Evolutionary conservation across 768 basidiomycete genomes (phyloP), one percentile per base, ranked within the genome.

Genomic region (Tulasnella sp.): DNA sequence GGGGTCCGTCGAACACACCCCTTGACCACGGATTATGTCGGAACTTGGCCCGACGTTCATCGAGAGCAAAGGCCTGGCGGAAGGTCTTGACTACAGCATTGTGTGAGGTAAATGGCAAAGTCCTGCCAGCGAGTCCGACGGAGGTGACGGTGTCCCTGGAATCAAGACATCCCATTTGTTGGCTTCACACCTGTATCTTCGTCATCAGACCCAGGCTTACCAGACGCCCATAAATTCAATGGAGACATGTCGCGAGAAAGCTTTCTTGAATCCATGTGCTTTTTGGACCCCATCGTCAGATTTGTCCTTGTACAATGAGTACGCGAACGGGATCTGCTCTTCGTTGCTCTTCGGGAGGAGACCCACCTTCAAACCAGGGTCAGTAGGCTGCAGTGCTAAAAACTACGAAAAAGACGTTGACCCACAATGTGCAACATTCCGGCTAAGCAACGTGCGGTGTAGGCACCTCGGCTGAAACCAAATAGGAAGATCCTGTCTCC

Each of bases 401-500:
- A 74, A 20, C 32, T 35, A 76, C 4, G 57, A 37, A 16, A 35
- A 29, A 71, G 3, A 35, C 11, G n/a, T 23, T 40, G n/a, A 9
- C 61, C 40, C 42, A 79, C 79, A 37, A 67, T 76, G 57, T 79
- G 79, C 26, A 79, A 48, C 79, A 79, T 79, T 32, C 79, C 79
- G 20, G 79, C 79, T 20, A 79, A 67, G 29, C 72, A 73, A 18
- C 79, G 79, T 13, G 55, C 75, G 46, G 73, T 79, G 32, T 79
- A 79, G 10, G 75, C 40, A 18, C 79, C 79, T 70, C 79, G 37
- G 20, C 70, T 73, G 69, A 79, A 79, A 4, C 79, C 79, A 40
- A 79, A 79, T 26, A 79, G 44, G 75, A 35, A 79, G 32, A 79
- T 79, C 73, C 89, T 78, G 79, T 84, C 84, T 16, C 83, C 83